Evolutionary conservation across 2,329 filamentous ascomycete genomes (phyloP).

Genomic region (Trichoderma semiorbis): DNA sequence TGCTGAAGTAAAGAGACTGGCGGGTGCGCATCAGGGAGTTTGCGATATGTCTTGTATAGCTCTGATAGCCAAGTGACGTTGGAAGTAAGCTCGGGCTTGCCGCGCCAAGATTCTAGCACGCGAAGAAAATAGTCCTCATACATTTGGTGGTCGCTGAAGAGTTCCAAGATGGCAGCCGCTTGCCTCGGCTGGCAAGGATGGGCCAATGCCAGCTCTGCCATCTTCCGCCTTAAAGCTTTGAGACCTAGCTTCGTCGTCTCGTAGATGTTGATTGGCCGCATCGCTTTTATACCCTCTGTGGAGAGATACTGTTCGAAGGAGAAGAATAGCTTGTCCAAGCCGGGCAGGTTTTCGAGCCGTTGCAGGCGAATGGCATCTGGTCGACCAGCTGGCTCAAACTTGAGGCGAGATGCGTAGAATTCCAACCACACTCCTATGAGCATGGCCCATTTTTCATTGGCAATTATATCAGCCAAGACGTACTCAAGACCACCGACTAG

Average conservation of each 20-base stretch:
- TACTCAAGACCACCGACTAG: conserved; percentile 42
- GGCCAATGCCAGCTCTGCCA: conserved; percentile 32
- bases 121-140: conserved; percentile 44
- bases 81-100: conserved; percentile 27
- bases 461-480: conserved; percentile 41
- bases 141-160: conserved; percentile 36
- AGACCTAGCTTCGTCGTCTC: conserved; percentile 26
- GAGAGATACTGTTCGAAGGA: conserved; percentile 34
- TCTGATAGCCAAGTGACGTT: conserved; percentile 35
- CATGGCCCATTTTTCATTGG: conserved; percentile 34
- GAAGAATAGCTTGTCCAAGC: conserved; percentile 32
- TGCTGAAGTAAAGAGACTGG: conserved; percentile 39
- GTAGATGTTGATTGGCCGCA: conserved; percentile 25
- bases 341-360: conserved; percentile 27
- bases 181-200: conserved; percentile 34
- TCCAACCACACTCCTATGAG: conserved; percentile 37
- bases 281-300: conserved; percentile 25
- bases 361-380: conserved; percentile 22
- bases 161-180: conserved; percentile 38
- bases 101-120: conserved; percentile 31
- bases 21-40: conserved; percentile 38
- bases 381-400: neutral
- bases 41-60: conserved; percentile 47
- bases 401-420: conserved; percentile 28
- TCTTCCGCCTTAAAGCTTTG: conserved; percentile 28